These are phyloP conservation scores for Populus ilicifolia DNA, from an alignment of 345 rosid species.

Conservation along the genomic window DNA sequence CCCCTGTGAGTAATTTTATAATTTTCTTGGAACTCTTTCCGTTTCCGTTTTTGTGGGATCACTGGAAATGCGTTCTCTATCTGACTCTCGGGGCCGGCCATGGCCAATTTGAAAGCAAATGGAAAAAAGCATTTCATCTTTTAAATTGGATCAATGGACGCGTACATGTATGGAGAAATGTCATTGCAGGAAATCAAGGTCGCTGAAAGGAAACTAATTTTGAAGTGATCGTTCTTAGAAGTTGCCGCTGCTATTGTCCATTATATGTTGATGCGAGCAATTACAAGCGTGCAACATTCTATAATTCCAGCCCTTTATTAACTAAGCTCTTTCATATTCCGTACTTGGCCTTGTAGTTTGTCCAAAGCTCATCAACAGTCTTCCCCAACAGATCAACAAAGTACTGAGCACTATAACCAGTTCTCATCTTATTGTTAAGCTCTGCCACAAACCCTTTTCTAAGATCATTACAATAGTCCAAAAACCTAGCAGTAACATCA, in stretches of 20 bases:
- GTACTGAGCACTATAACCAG: conserved; percentile 35
- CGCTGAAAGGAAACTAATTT: neutral
- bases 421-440: conserved; percentile 59
- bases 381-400: conserved; percentile 58
- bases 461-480: conserved; percentile 50
- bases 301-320: neutral
- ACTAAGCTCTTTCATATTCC: conserved; percentile 11
- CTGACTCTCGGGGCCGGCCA: neutral
- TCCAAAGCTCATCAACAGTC: conserved; percentile 60
- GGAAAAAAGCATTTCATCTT: neutral
- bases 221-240: neutral
- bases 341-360: conserved; percentile 60
- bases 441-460: conserved; percentile 62
- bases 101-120: neutral
- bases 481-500: conserved; percentile 58
- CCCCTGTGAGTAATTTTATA: too few relatives aligned
- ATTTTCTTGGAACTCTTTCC: neutral
- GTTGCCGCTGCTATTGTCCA: neutral
- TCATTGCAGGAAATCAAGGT: neutral
- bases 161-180: neutral
- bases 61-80: neutral
- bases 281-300: neutral
- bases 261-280: neutral
- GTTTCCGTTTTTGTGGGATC: neutral
- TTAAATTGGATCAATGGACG: neutral